Conservation (phyloP, 306 rosid genomes). For the Sicyos baderoa region DNA sequence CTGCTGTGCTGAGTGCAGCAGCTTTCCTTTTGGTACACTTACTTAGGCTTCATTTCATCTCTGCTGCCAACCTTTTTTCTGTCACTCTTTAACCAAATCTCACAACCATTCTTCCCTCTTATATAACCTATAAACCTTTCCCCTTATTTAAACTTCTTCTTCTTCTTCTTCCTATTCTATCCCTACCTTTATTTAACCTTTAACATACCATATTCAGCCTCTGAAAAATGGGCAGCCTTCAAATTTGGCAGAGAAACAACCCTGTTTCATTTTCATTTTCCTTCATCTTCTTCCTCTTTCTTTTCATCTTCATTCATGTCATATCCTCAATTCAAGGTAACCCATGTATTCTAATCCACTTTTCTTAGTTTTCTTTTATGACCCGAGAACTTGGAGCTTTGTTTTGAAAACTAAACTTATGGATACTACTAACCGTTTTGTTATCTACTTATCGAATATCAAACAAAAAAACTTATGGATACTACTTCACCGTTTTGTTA, state of each 20-base stretch:
- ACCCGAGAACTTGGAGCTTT: no score
- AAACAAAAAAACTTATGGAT: no score
- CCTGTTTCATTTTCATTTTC: slow-evolving; percentile 15
- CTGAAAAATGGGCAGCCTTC: slow-evolving; percentile 46
- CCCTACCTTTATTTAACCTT: no score
- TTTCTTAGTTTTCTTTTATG: no score
- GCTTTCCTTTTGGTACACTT: no score
- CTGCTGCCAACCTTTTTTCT: slow-evolving; percentile 21
- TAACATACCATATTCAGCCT: background rate
- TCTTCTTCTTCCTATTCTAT: background rate
- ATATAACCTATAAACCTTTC: no score
- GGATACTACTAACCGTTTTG: no score
- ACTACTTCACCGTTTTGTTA: no score
- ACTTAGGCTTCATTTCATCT: no score
- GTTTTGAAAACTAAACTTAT: no score
- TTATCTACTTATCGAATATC: no score
- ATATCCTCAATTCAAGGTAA: slow-evolving; percentile 50
- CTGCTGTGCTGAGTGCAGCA: background rate
- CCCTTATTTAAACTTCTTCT: slow-evolving; percentile 8
- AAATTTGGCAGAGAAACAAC: slow-evolving; percentile 39
- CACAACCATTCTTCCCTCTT: no score
- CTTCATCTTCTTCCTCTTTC: slow-evolving; percentile 37
- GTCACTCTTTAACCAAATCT: background rate
- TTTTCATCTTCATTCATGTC: slow-evolving; percentile 29
- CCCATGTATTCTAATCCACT: background rate